Conservation (phyloP, 805 yeast species). For the Pichia occidentalis region DNA sequence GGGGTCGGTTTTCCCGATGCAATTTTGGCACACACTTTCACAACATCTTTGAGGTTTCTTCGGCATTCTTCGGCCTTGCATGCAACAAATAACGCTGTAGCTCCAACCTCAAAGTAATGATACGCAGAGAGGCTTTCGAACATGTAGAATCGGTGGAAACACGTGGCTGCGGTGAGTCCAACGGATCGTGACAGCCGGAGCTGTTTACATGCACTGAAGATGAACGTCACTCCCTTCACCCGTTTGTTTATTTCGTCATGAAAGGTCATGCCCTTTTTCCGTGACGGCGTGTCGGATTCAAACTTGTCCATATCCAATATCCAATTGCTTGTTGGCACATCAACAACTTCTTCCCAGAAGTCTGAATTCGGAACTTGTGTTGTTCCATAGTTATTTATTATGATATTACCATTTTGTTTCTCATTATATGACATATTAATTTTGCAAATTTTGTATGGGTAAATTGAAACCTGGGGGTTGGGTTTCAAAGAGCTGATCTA, state of each 20-base stretch:
- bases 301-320: constrained; percentile 22
- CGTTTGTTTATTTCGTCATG: constrained; percentile 37
- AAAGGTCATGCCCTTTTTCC: constrained; percentile 27
- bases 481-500: no score
- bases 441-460: no score
- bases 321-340: constrained; percentile 25
- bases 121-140: constrained; percentile 34
- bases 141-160: constrained; percentile 48
- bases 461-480: no score
- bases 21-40: constrained; percentile 40
- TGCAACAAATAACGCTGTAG: constrained; percentile 45
- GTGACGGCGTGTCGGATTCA: constrained; percentile 29
- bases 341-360: constrained; percentile 27
- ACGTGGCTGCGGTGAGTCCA: constrained; percentile 40
- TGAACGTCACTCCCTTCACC: constrained; percentile 42
- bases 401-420: no score
- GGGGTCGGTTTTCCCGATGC: constrained; percentile 36
- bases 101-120: constrained; percentile 47
- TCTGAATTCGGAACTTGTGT: constrained; percentile 7
- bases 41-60: constrained; percentile 42
- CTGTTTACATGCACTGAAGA: constrained; percentile 37
- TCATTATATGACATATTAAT: no score
- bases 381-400: no score
- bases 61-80: constrained; percentile 48
- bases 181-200: constrained; percentile 43